A percentile compares a stretch with the other conserved stretches of the same genome.
These are phyloP conservation scores for Avena atlantica DNA, from an alignment of 176 grass and related monocot genomes.

Conservation along the genomic window DNA sequence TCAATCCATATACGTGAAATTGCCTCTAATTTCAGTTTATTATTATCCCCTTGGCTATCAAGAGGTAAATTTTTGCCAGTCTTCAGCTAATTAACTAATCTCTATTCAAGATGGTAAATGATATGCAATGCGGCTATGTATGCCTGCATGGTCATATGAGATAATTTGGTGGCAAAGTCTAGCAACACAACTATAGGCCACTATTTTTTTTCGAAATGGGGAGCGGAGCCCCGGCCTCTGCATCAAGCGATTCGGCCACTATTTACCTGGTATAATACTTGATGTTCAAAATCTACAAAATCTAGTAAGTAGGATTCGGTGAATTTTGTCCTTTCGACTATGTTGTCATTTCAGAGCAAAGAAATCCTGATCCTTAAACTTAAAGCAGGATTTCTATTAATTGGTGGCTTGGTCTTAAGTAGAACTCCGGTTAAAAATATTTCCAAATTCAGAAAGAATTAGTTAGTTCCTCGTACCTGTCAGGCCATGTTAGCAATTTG, in stretches of 20 bases:
- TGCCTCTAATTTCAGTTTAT: too few species aligned
- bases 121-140: not conserved
- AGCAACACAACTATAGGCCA: not conserved
- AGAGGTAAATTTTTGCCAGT: not conserved
- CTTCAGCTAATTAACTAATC: not conserved
- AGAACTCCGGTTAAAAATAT: not conserved
- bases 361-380: not conserved
- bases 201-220: not conserved
- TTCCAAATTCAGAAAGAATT: not conserved
- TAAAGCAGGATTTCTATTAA: not conserved
- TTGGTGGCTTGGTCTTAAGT: not conserved
- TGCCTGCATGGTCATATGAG: not conserved
- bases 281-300: not conserved
- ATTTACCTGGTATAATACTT: not conserved
- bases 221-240: too few species aligned
- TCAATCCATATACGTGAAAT: too few species aligned
- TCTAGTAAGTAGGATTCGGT: not conserved
- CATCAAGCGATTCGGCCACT: not conserved
- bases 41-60: not conserved
- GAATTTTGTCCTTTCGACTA: not conserved
- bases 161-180: not conserved
- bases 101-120: not conserved
- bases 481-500: not conserved
- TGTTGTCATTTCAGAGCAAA: not conserved
- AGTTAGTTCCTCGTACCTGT: constrained; percentile 18